Evolutionary conservation across 331 rosid genomes (phyloP), one percentile per base, ranked within the genome.

Genomic region (Prunus yedoensis): DNA sequence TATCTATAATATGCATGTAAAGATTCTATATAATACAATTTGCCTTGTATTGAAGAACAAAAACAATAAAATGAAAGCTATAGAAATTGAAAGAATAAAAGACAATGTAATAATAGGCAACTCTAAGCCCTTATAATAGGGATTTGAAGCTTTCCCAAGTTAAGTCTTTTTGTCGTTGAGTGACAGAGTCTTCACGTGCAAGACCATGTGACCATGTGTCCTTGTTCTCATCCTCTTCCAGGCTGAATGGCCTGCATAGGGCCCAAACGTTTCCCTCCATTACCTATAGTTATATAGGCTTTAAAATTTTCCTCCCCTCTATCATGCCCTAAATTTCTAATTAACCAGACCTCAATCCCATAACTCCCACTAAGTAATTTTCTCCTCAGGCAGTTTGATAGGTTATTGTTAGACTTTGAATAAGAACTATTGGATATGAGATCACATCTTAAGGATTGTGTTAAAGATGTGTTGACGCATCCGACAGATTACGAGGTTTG

Each of bases 191-290:
- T 74, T 76, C 92, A 92, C 87, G 96, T 92, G 92, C 91, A 41
- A 70, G 62, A 61, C 92, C 98, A 90, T 87, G 97, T 87, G 92
- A 80, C 12, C 93, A 93, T 85, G 94, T 93, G 91, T 76, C 54
- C 27, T 43, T 46, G 74, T 78, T 85, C 76, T 82, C 21, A 83
- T 88, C 85, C 46, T 81, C 59, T 65, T 72, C 63, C 77, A n/a
- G n/a, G n/a, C n/a, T n/a, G n/a, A n/a, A n/a, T n/a, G n/a, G n/a
- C n/a, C n/a, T 83, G 53, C 67, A 38, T 8, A 73, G 84, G 83
- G 18, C 75, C 85, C 82, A 64, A 72, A 56, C 20, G 21, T 58
- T 79, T 57, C 45, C 54, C 28, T 63, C 63, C 17, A 12, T 46
- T 74, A 12, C 27, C 41, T 68, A 2, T n/a, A 21, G 47, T 32